Percentiles rank a stretch among this genome's conserved stretches.
Conservation (phyloP, 192 early-diverging fungal species). For the Entomortierella lignicola region DNA sequence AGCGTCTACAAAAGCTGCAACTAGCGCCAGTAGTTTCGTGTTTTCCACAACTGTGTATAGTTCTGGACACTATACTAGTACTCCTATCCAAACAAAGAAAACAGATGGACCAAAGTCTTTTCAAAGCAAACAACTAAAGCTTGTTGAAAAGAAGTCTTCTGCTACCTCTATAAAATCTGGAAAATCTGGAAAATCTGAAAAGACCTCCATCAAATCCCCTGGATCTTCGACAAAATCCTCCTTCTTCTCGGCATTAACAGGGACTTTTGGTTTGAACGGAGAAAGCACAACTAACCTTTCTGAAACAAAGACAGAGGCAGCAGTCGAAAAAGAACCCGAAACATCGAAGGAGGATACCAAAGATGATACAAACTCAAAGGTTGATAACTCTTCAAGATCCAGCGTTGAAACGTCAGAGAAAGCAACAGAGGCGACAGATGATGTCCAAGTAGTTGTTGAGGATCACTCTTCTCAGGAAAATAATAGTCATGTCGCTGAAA, state of each 20-base stretch:
- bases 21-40: constrained; percentile 11
- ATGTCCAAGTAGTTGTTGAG: constrained; percentile 12
- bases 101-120: constrained; percentile 17
- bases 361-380: neutral
- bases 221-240: constrained; percentile 28
- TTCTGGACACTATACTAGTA: constrained; percentile 19
- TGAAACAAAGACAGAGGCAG: neutral
- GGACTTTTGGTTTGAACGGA: neutral
- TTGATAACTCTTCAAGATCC: neutral
- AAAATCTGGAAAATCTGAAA: constrained; percentile 1
- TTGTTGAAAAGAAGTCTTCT: constrained; percentile 39
- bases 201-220: constrained; percentile 15
- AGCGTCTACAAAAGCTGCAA: constrained; percentile 30
- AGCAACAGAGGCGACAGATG: neutral
- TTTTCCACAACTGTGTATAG: constrained; percentile 25
- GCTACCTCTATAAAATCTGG: constrained; percentile 26
- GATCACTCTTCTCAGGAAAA: constrained; percentile 2
- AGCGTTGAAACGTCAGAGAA: neutral
- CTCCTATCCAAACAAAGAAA: neutral
- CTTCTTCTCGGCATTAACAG: constrained; percentile 15
- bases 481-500: neutral
- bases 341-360: neutral
- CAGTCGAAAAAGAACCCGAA: neutral
- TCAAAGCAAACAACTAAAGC: constrained; percentile 24
- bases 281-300: neutral